Conservation (phyloP, 169 alveolate genomes). For the Plasmodium blacklocki region DNA sequence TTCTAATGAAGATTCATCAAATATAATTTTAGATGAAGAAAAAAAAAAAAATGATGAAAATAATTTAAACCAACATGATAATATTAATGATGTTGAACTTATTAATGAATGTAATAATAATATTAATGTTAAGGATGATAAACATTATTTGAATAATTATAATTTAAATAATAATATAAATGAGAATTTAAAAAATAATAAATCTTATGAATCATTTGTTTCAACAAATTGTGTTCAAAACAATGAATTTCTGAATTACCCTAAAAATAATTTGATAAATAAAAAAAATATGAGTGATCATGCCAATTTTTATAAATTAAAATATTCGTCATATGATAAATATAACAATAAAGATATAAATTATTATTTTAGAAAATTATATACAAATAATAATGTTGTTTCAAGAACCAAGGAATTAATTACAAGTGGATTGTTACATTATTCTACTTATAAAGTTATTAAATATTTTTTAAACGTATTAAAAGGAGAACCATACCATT, state of each 20-base stretch:
- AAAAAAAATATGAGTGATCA: slow-evolving; percentile 7
- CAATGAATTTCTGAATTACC: too few relatives aligned
- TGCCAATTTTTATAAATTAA: slow-evolving; percentile 45
- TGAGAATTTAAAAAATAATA: too few relatives aligned
- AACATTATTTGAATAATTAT: too few relatives aligned
- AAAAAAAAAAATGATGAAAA: neutral
- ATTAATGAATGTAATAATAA: too few relatives aligned
- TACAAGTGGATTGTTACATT: slow-evolving; percentile 23
- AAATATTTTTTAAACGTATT: slow-evolving; percentile 51
- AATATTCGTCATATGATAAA: neutral
- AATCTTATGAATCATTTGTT: too few relatives aligned
- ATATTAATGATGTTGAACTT: too few relatives aligned
- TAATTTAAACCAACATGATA: too few relatives aligned
- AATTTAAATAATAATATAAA: too few relatives aligned
- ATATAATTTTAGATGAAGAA: neutral
- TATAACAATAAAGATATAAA: neutral
- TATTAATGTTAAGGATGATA: too few relatives aligned
- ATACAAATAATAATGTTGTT: slow-evolving; percentile 2
- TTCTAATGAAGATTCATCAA: too few relatives aligned
- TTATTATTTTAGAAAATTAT: slow-evolving; percentile 12
- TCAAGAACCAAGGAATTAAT: slow-evolving; percentile 31
- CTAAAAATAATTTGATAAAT: too few relatives aligned
- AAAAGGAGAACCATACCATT: slow-evolving; percentile 63
- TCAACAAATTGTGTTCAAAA: too few relatives aligned
- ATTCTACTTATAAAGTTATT: slow-evolving; percentile 68